Base-by-base conservation (phyloP, 257 asterid genomes). In the Apocynum venetum region DNA sequence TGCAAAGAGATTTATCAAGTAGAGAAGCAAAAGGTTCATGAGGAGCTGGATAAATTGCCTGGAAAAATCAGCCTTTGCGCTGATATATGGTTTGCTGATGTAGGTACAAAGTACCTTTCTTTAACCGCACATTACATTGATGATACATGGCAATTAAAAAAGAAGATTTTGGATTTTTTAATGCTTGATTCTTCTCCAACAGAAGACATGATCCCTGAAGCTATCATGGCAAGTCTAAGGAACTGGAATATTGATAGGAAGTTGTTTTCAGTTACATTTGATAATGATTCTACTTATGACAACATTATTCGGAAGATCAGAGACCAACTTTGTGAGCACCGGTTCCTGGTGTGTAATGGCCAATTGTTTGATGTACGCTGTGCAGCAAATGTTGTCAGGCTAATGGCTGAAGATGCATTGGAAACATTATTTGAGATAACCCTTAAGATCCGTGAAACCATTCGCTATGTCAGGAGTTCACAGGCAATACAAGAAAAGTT, bases 161-260 rank as follows among this genome's bases (percentile, higher is more conserved):
- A 87, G 89, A 93, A 88, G 87, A 80, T 88, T 73, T 81, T 95
- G 86, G 88, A 84, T 82, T 89, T 95, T 78, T 65, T 89, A 68
- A 82, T 71, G 36, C 81, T 89, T 66, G 96, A 91, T 79, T 87
- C 88, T 84, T 87, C 93, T 80, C 94, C 87, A 84, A 85, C 96
- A 11, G 96, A 91, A 81, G 96, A 91, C 67, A 38, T 66, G 57
- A 88, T 91, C 79, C 85, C 91, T 19, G 99, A 89, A 66, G 79
- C 88, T 80, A 87, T 91, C 82, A 87, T 88, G 93, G 76, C 89
- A 51, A 83, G 93, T 65, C 88, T 93, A 69, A 86, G 88, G 86
- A 82, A 84, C 79, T 93, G 97, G 97, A 96, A 89, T 86, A 89
- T 93, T 19, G 99, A 95, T 76, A 82, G 92, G 38, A 93, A 93